Base-by-base conservation (phyloP, 1,284 basidiomycete species). In the Malassezia pachydermatis region DNA sequence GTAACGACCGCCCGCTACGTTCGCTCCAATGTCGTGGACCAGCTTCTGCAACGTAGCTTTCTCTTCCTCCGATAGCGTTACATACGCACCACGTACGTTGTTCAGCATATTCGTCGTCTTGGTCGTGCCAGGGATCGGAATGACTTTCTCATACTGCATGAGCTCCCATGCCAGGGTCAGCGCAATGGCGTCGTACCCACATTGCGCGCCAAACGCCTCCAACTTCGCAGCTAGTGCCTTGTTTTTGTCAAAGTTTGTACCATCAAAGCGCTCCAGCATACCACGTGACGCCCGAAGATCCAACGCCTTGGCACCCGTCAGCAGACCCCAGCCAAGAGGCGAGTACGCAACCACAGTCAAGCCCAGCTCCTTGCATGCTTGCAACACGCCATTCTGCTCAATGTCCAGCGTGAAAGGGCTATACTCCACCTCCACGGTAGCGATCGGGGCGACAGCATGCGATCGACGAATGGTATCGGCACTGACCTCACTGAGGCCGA, bases 391-490 rank as follows among this genome's bases (percentile, higher is more conserved):
- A 41, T 72, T 65, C 38, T 73, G 65, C 49, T 78, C 76, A 19
- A 75, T 74, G 40, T 75, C 73, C 28, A 70, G 73, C 14, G 75
- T 75, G 73, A 81, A 82, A 0, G 81, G 80, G 2, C 78, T 80
- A 63, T 79, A 79, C 65, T 83, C 82, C 25, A 81, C 72, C 67
- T 84, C 80, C 20, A 83, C 71, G 4, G 79, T 80, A 2, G 79
- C 67, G 54, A 84, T 55, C 3, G 58, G 60, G 14, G 52, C 55
- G 1, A 59, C 54, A n/a, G 40, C 51, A 29, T 40, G 52, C 0
- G 65, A 64, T 13, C 48, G 37, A n/a, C 60, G 48, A 45, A 70
- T 62, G 2, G 57, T 57, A 3, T 46, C 43, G 6, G 59, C 59
- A 4, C 55, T 59, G 14, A 66, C 52, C 45, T 70, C 65, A 17